Conservation (phyloP, 2,329 filamentous ascomycete genomes). For the Claviceps quebecensis region DNA sequence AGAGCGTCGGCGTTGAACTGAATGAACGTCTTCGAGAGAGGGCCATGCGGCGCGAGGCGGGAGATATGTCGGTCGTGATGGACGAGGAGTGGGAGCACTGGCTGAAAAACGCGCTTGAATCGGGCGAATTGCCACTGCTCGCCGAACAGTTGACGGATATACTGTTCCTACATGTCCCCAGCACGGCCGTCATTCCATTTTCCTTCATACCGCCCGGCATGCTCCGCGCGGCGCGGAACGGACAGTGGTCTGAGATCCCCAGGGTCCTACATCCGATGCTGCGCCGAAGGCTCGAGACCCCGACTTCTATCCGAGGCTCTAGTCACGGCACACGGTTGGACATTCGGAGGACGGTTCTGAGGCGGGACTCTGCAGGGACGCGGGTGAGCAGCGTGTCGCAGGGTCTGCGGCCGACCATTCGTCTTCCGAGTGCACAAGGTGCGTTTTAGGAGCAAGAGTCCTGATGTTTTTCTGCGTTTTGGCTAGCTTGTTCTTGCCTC, state of each 20-base stretch:
- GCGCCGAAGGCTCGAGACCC: conserved; percentile 29
- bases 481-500: no score
- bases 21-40: conserved; percentile 53
- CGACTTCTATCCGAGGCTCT: conserved; percentile 11
- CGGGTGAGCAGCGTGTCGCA: conserved; percentile 1
- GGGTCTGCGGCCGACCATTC: conserved; percentile 3
- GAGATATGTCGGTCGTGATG: conserved; percentile 42
- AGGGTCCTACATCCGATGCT: conserved; percentile 40
- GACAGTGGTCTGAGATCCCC: conserved; percentile 44
- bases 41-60: conserved; percentile 47
- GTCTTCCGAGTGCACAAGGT: conserved; percentile 5
- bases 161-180: conserved; percentile 18
- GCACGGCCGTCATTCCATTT: conserved; percentile 14
- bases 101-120: conserved; percentile 56
- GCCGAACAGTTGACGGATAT: conserved; percentile 27
- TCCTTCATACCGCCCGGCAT: conserved; percentile 36
- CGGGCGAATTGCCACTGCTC: conserved; percentile 33
- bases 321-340: neutral
- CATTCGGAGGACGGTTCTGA: no score
- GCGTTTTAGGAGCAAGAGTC: conserved; percentile 2
- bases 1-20: conserved; percentile 45
- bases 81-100: conserved; percentile 65
- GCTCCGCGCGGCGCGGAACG: conserved; percentile 39
- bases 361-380: neutral
- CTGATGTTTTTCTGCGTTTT: no score